Base-by-base conservation (phyloP, 2,329 filamentous ascomycete genomes). In the Beauveria rudraprayagi region DNA sequence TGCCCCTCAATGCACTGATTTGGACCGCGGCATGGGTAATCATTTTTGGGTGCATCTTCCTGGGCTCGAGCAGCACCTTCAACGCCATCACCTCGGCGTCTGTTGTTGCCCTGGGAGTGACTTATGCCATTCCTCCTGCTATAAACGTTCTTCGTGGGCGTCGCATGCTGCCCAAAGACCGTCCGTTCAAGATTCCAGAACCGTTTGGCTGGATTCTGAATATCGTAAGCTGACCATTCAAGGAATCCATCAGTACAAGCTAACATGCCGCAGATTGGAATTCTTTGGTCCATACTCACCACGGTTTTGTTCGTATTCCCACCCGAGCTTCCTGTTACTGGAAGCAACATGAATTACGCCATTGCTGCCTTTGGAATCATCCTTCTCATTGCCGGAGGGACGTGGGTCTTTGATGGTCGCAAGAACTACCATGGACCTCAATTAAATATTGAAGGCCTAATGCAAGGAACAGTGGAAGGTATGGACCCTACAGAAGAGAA, bases 71-170 rank as follows among this genome's bases (percentile, higher is more conserved):
- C 19, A 73, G 80, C 63, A 87, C 88, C 0, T 90, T 91, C 73
- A 89, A 88, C 46, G 87, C 87, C 14, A 88, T 91, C 65, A 80
- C 88, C 0, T 83, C 86, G 0, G 83, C 87, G 0, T 88, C 86
- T 0, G 88, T 92, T 0, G 87, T 91, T 5, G 83, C 88, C 1
- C 78, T 92, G 0, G 84, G 87, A 5, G 75, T 92, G 5, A 87
- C 86, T 2, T 92, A 92, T 66, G 89, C 83, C 5, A 89, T 92
- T 40, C 90, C 89, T 0, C 83, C 90, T 47, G 77, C 82, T 0
- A 84, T 92, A 65, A 90, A 91, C 66, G 80, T 56, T 37, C 47
- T 51, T 34, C 46, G 60, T 10, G 53, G 52, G 44, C 52, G 60
- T 22, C 50, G 53, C n/a, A 51, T 53, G 41, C 53, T 61, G 17